These are phyloP conservation scores for Fennellomyces sp. DNA, from an alignment of 371 early-diverging fungal species.

Conservation along the genomic window DNA sequence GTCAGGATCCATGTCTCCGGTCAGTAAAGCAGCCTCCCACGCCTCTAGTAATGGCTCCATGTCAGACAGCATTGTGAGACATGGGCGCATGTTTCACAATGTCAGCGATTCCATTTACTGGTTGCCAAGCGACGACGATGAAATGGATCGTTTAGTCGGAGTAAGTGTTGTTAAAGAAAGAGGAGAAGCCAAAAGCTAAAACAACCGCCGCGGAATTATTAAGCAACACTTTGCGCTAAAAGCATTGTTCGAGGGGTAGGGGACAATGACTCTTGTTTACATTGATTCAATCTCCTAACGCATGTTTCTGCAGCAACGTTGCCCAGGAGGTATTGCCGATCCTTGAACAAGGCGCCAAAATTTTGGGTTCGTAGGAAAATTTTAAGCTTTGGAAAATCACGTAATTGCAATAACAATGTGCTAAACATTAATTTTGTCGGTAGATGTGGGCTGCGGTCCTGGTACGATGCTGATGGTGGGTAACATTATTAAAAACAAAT, in stretches of 20 bases:
- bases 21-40: not conserved
- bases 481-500: not conserved
- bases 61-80: conserved; percentile 13
- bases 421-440: no score
- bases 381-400: not conserved
- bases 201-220: no score
- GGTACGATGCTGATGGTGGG: conserved; percentile 11
- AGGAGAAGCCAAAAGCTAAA: not conserved
- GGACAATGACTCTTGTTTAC: not conserved
- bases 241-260: conserved; percentile 24
- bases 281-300: not conserved
- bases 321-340: conserved; percentile 5
- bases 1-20: not conserved
- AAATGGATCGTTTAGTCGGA: conserved; percentile 41
- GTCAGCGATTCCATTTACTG: conserved; percentile 35
- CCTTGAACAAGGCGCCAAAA: conserved; percentile 14
- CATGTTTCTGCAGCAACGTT: conserved; percentile 7
- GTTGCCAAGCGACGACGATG: conserved; percentile 48
- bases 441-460: conserved; percentile 25
- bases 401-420: no score
- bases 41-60: conserved; percentile 11
- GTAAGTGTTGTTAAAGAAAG: conserved; percentile 21
- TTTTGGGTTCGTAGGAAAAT: conserved; percentile 10
- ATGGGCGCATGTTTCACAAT: conserved; percentile 22
- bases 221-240: conserved; percentile 28